phyloP scores from a whole-genome alignment of 2,329 filamentous ascomycete genomes.

The Penicillium corylophilum region DNA sequence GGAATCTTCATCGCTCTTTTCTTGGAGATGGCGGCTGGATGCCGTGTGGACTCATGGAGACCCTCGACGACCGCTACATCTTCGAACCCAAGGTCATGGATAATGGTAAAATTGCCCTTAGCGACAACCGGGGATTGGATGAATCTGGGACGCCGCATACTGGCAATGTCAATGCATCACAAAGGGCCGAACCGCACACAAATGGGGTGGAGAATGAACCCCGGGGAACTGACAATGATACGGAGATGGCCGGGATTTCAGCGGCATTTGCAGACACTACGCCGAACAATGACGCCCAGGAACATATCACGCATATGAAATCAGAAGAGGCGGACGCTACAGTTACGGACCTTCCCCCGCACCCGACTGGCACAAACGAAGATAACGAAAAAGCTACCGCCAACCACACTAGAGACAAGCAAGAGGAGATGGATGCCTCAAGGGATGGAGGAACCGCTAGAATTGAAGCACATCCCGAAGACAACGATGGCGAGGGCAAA shows the following conservation, averaged over 20 bases:
- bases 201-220: constrained; percentile 8
- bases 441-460: constrained; percentile 11
- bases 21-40: constrained; percentile 62
- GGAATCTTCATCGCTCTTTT: constrained; percentile 58
- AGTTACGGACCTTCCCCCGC: constrained; percentile 34
- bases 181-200: constrained; percentile 10
- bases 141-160: constrained; percentile 11
- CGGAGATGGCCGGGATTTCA: constrained; percentile 35
- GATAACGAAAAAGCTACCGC: constrained; percentile 11
- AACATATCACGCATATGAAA: constrained; percentile 28
- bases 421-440: constrained; percentile 14
- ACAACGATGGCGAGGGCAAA: constrained; percentile 13
- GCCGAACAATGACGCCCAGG: constrained; percentile 8
- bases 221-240: constrained; percentile 23
- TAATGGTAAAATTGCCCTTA: constrained; percentile 14
- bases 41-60: constrained; percentile 55
- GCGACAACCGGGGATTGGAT: constrained; percentile 17
- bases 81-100: constrained; percentile 40
- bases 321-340: constrained; percentile 37
- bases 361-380: constrained; percentile 24
- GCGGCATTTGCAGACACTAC: constrained; percentile 9
- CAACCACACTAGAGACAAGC: constrained; percentile 6
- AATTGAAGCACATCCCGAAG: constrained; percentile 2
- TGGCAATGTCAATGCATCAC: constrained; percentile 12
- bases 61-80: constrained; percentile 49